These are phyloP conservation scores for Nepenthes gracilis DNA, from an alignment of 148 eudicot genomes.

Conservation along the genomic window DNA sequence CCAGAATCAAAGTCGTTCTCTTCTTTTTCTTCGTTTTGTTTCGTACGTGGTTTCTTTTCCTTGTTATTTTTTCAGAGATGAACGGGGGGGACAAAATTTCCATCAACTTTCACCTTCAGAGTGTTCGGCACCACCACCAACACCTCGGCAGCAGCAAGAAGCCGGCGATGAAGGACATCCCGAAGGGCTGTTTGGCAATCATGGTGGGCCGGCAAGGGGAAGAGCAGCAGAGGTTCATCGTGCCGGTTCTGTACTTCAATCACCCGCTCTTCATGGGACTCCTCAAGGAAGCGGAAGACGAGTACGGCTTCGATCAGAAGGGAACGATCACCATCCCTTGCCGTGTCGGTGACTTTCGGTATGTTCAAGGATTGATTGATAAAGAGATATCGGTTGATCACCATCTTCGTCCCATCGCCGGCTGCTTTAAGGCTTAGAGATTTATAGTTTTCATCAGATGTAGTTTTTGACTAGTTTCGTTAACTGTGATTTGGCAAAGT, in stretches of 20 bases:
- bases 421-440: slow-evolving; percentile 30
- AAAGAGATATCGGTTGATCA: slow-evolving; percentile 6
- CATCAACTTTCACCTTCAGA: too few relatives aligned
- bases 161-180: slow-evolving; percentile 3
- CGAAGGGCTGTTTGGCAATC: slow-evolving; percentile 44
- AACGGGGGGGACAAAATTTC: too few relatives aligned
- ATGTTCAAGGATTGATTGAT: slow-evolving; percentile 27
- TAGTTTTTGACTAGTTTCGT: too few relatives aligned
- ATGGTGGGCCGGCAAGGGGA: slow-evolving; percentile 28
- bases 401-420: slow-evolving; percentile 11
- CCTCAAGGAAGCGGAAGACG: slow-evolving; percentile 52
- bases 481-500: too few relatives aligned
- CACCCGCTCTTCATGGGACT: slow-evolving; percentile 40
- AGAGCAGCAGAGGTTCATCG: slow-evolving; percentile 34
- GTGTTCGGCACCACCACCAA: too few relatives aligned
- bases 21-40: too few relatives aligned
- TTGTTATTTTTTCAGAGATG: too few relatives aligned
- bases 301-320: slow-evolving; percentile 44
- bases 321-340: slow-evolving; percentile 49
- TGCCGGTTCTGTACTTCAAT: slow-evolving; percentile 37
- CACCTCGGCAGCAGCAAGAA: too few relatives aligned
- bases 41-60: too few relatives aligned
- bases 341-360: slow-evolving; percentile 32
- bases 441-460: too few relatives aligned
- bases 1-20: too few relatives aligned